Evolutionary conservation across 2,329 filamentous ascomycete species (phyloP), one percentile per base, ranked within the genome.

Genomic region (Colletotrichum magnum): DNA sequence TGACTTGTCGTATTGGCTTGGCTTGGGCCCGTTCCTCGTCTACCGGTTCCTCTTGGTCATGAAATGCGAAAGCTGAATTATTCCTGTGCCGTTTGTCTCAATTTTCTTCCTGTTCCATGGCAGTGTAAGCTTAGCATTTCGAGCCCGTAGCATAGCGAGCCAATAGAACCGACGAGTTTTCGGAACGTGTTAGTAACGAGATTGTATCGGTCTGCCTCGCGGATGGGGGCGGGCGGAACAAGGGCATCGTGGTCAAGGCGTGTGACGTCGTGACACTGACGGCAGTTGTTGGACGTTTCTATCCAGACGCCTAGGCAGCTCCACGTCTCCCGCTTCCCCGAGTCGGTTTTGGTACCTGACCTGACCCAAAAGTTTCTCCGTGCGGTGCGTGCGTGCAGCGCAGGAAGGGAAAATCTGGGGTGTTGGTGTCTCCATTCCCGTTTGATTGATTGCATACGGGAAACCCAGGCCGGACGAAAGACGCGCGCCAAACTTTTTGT

Each of bases 1-100:
- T 4, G 45, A 10, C 41, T 43, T 43, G 41, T 43, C 41, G 15
- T 43, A 43, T 36, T 26, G 24, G 56, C 58, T 52, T 60, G 28
- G 47, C 58, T n/a, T n/a, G n/a, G n/a, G 24, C 9, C 45, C 45
- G 45, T 21, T 24, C 18, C n/a, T 16, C 18, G 24, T 16, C 45
- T 50, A 12, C 12, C 5, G 13, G 47, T 57, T 63, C 24, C 52
- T 63, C 32, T 63, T 63, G 64, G 64, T 67, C 64, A 67, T 50
- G 52, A 41, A 39, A 18, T 63, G 45, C 57, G 48, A 16, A 43
- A 24, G 13, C 39, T 52, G 36, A 45, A 36, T 36, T 36, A 36
- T 62, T 43, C 41, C 41, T 43, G 13, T 43, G 41, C 41, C 9
- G 12, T 13, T 13, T 16, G 13, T 15, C 13, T n/a, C 5, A 5